These are phyloP conservation scores for Podila epicladia DNA, from an alignment of 192 early-diverging fungal species.

Conservation along the genomic window DNA sequence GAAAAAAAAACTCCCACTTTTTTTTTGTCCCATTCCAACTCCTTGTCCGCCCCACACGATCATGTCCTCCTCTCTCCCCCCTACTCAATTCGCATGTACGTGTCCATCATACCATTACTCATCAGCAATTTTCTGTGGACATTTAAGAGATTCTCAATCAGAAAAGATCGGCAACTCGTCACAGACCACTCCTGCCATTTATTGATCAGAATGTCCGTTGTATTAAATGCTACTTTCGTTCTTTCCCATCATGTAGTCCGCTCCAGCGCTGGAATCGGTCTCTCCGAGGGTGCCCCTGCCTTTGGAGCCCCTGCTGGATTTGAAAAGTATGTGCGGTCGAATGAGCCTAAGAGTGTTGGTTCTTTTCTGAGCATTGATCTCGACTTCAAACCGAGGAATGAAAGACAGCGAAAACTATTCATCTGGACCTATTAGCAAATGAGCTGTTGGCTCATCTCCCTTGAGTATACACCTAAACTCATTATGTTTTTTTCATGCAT, in stretches of 20 bases:
- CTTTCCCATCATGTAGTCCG: conserved; percentile 53
- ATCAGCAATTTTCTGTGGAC: not conserved
- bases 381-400: not conserved
- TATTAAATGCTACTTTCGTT: not conserved
- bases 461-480: not conserved
- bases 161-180: not conserved
- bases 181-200: not conserved
- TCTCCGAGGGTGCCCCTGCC: conserved; percentile 63
- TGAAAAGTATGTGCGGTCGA: conserved; percentile 55
- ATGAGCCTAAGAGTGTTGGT: not conserved
- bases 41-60: conserved; percentile 25
- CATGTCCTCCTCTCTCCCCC: conserved; percentile 52
- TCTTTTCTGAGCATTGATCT: not conserved
- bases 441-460: not conserved
- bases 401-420: too few relatives aligned
- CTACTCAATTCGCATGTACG: conserved; percentile 68
- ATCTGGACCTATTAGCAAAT: not conserved
- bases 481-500: not conserved
- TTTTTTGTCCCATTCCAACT: conserved; percentile 19
- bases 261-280: conserved; percentile 60
- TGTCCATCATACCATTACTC: not conserved
- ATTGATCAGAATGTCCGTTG: conserved; percentile 11
- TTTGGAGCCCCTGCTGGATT: conserved; percentile 60
- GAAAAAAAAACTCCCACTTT: not conserved
- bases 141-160: not conserved